phyloP scores from a whole-genome alignment of 345 rosid species.

The Raphanus raphanistrum region DNA sequence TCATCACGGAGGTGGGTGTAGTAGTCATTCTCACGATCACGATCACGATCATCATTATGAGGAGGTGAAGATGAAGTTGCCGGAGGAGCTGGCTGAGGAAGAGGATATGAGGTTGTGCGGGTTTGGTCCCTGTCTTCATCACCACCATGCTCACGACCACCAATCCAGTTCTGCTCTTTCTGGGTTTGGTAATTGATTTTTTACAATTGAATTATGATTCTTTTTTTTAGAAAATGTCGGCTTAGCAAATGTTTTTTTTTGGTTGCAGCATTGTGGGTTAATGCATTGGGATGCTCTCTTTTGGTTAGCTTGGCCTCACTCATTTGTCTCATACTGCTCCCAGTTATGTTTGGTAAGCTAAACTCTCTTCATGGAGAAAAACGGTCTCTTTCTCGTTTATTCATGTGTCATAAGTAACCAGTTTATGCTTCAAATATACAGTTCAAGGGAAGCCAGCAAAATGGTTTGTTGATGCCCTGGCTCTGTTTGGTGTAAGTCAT shows the following conservation, averaged over 20 bases:
- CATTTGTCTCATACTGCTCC: constrained; percentile 79
- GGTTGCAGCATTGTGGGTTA: constrained; percentile 68
- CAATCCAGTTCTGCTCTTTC: not conserved
- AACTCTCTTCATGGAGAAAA: not conserved
- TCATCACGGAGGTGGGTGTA: constrained; percentile 47
- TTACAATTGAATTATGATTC: not conserved
- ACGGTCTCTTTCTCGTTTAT: not conserved
- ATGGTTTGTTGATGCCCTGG: constrained; percentile 82
- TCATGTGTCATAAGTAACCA: not conserved
- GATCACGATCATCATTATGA: constrained; percentile 23
- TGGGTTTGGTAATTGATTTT: constrained; percentile 45
- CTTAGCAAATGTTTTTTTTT: not conserved
- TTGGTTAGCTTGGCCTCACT: constrained; percentile 99
- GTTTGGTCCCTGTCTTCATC: constrained; percentile 33
- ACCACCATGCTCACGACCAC: constrained; percentile 20
- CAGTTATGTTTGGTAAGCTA: constrained; percentile 67
- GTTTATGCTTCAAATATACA: constrained; percentile 42
- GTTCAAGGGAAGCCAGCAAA: constrained; percentile 94
- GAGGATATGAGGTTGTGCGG: constrained; percentile 63
- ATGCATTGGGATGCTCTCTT: constrained; percentile 94
- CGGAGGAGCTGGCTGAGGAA: constrained; percentile 93
- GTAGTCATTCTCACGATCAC: constrained; percentile 45
- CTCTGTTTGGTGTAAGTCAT: constrained; percentile 93
- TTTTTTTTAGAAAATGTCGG: not conserved
- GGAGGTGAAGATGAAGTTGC: constrained; percentile 46